Conservation (phyloP, 345 rosid genomes). For the Eucalyptus sp. region DNA sequence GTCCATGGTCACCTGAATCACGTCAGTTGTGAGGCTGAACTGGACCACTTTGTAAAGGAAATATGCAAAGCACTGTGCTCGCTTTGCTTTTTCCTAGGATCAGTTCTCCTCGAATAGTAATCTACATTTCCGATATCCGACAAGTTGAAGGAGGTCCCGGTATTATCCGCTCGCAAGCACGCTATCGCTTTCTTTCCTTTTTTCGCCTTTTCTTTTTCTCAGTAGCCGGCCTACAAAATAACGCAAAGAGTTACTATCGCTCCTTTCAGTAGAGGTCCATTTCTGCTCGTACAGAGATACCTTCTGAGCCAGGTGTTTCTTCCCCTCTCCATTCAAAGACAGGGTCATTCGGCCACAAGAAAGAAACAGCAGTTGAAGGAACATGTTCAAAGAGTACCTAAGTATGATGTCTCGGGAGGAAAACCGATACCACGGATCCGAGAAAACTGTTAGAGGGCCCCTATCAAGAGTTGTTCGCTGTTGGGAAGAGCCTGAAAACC, state of each 20-base stretch:
- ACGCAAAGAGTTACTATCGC: background rate
- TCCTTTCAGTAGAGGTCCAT: background rate
- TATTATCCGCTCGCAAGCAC: background rate
- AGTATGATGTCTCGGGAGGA: background rate
- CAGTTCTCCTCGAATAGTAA: constrained; percentile 2
- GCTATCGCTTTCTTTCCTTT: background rate
- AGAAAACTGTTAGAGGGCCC: background rate
- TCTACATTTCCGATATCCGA: background rate
- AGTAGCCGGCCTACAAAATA: background rate
- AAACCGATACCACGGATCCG: background rate
- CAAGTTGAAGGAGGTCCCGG: background rate
- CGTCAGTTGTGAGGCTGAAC: background rate
- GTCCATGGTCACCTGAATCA: background rate
- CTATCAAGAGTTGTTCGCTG: background rate
- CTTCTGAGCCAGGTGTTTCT: background rate
- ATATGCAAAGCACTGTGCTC: background rate
- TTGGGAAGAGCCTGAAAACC: background rate
- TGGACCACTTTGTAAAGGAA: background rate
- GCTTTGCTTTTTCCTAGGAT: background rate
- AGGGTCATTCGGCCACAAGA: background rate
- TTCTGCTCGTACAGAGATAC: background rate
- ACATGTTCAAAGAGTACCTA: background rate
- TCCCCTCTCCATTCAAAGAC: background rate
- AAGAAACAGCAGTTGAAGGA: background rate
- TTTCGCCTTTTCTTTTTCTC: background rate